These are phyloP conservation scores for Penicillium sp. DNA, from an alignment of 2,329 filamentous ascomycete genomes.

Conservation along the genomic window DNA sequence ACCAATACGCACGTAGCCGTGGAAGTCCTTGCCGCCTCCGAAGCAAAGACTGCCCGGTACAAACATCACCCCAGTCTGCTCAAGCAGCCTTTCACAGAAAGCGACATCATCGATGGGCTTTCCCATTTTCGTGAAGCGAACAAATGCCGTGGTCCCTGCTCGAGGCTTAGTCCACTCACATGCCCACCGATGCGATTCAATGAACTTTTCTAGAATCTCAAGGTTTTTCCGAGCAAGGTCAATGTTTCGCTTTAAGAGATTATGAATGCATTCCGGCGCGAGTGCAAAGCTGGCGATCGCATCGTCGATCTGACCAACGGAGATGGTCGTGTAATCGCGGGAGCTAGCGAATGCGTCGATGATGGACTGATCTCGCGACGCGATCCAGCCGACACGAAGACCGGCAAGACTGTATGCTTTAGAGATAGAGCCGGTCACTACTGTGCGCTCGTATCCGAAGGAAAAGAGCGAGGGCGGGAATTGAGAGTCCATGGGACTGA, in stretches of 20 bases:
- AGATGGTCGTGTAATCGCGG: slow-evolving; percentile 80
- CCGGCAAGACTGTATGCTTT: slow-evolving; percentile 82
- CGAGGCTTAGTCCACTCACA: slow-evolving; percentile 68
- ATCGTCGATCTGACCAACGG: slow-evolving; percentile 77
- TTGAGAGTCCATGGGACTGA: slow-evolving; percentile 48
- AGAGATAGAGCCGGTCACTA: slow-evolving; percentile 74
- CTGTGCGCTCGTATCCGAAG: slow-evolving; percentile 62
- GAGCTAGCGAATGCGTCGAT: slow-evolving; percentile 59
- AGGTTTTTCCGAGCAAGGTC: slow-evolving; percentile 63
- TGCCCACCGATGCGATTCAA: slow-evolving; percentile 57
- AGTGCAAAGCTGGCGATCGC: slow-evolving; percentile 70
- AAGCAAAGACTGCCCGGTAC: slow-evolving; percentile 70
- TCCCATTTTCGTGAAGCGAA: slow-evolving; percentile 60
- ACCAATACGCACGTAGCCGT: slow-evolving; percentile 70
- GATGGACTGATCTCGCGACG: slow-evolving; percentile 57
- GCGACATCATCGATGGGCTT: slow-evolving; percentile 63
- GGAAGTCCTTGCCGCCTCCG: slow-evolving; percentile 59
- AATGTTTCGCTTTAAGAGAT: slow-evolving; percentile 58
- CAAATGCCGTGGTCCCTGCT: slow-evolving; percentile 73
- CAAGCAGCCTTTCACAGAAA: slow-evolving; percentile 63
- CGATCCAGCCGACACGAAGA: slow-evolving; percentile 77
- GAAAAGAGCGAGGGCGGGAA: slow-evolving; percentile 64
- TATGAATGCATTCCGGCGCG: slow-evolving; percentile 57
- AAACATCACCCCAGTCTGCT: slow-evolving; percentile 66
- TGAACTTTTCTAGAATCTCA: slow-evolving; percentile 59